Evolutionary conservation across 192 early-diverging fungal species (phyloP), one percentile per base, ranked within the genome.

Genomic region (Linnemannia elongata): DNA sequence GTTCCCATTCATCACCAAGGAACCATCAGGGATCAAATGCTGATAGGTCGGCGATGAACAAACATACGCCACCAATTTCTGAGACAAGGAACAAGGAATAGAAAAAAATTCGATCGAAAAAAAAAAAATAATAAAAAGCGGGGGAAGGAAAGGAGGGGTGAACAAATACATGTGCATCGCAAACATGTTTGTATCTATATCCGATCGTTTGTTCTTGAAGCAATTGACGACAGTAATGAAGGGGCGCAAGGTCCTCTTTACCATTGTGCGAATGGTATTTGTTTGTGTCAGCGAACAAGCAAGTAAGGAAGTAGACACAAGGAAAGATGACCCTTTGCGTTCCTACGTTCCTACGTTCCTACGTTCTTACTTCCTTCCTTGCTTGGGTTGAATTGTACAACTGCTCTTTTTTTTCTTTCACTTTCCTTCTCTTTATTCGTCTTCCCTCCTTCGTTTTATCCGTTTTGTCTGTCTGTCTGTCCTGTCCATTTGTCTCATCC

Each of bases 401-500:
- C 30, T 66, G 30, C 60, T 66, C 60, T 63, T 1, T 30, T 12
- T 63, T 10, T 57, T 57, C 33, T 6, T 30, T 12, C 33, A 3
- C 27, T 57, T 55, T 55, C 12, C 1, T 57, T 27, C n/a, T 8
- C 9, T 7, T 27, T 57, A 27, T 1, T 9, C 6, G 27, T 57
- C 24, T 30, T 10, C 27, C 33, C 12, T 33, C 30, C 10, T 30
- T 8, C 55, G 1, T 57, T 27, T 27, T 27, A 4, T n/a, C 27
- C 27, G n/a, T 17, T 33, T 66, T 66, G 55, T 60, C 24, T n/a
- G 54, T n/a, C n/a, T n/a, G n/a, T n/a, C n/a, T n/a, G n/a, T n/a
- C n/a, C n/a, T n/a, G n/a, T n/a, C 54, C 57, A 27, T 49, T 47
- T 77, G 30, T 69, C 76, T 66, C 41, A 36, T 68, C 42, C 3